Percentiles rank a stretch among this genome's conserved stretches.
phyloP scores from a whole-genome alignment of 257 asterid genomes.

The Przewalskia tangutica region DNA sequence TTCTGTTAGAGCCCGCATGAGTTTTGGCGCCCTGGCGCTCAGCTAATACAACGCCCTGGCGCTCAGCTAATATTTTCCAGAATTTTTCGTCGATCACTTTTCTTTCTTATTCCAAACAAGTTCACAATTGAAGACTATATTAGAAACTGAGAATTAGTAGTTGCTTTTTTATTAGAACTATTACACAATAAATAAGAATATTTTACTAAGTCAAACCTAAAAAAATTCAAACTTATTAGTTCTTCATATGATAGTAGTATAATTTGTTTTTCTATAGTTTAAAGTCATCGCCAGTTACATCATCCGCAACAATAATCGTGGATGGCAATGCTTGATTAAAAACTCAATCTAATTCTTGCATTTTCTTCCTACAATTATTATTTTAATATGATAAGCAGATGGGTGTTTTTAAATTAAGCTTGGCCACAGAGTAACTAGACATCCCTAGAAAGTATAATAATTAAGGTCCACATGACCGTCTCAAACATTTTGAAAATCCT shows the following conservation, averaged over 20 bases:
- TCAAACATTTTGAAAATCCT: too few relatives aligned
- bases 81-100: too few relatives aligned
- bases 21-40: too few relatives aligned
- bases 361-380: neutral
- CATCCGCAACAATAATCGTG: neutral
- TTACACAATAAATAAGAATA: neutral
- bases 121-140: too few relatives aligned
- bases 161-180: neutral
- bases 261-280: neutral
- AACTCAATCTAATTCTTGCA: neutral
- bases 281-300: neutral
- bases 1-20: too few relatives aligned
- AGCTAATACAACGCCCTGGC: too few relatives aligned
- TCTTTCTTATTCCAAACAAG: too few relatives aligned
- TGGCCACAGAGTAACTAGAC: neutral
- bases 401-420: neutral
- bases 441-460: neutral
- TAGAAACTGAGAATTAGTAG: neutral
- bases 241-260: neutral
- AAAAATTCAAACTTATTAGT: neutral
- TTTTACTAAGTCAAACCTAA: neutral
- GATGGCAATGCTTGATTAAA: neutral
- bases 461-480: too few relatives aligned
- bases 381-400: neutral
- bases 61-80: too few relatives aligned